Conservation (phyloP, 352 stramenopile genomes). For the Phytopythium helicoides region DNA sequence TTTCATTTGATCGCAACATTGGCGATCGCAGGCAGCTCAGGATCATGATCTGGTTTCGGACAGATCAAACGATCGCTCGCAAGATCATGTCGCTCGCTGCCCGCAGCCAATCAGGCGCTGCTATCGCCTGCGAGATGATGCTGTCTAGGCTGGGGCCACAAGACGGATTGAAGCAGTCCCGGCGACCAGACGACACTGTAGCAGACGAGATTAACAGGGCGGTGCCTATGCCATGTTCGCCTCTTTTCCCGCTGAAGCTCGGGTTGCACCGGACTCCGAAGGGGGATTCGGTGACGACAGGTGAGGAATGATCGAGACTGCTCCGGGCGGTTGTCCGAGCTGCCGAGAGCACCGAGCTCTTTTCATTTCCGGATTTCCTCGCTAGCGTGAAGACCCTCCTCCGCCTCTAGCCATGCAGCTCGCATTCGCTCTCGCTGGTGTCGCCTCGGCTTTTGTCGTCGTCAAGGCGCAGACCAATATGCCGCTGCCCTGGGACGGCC, state of each 20-base stretch:
- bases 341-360: background rate
- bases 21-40: too few species aligned
- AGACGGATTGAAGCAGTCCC: too few species aligned
- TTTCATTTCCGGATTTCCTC: conserved; percentile 20
- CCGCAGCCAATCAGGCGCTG: background rate
- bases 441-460: conserved; percentile 17
- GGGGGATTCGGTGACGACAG: too few species aligned
- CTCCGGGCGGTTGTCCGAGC: too few species aligned
- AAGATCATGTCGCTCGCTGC: background rate
- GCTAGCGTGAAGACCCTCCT: conserved; percentile 5
- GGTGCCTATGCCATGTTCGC: too few species aligned
- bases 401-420: conserved; percentile 20
- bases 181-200: too few species aligned
- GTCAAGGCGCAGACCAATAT: conserved; percentile 17
- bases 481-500: conserved; percentile 49
- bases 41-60: background rate
- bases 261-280: too few species aligned
- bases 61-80: conserved; percentile 7
- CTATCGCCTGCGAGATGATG: background rate
- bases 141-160: too few species aligned
- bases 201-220: too few species aligned
- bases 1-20: too few species aligned
- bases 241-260: too few species aligned
- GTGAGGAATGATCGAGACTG: background rate
- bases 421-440: conserved; percentile 23